Conservation (phyloP, 805 yeast species). For the Kodamaea jinghongensis region DNA sequence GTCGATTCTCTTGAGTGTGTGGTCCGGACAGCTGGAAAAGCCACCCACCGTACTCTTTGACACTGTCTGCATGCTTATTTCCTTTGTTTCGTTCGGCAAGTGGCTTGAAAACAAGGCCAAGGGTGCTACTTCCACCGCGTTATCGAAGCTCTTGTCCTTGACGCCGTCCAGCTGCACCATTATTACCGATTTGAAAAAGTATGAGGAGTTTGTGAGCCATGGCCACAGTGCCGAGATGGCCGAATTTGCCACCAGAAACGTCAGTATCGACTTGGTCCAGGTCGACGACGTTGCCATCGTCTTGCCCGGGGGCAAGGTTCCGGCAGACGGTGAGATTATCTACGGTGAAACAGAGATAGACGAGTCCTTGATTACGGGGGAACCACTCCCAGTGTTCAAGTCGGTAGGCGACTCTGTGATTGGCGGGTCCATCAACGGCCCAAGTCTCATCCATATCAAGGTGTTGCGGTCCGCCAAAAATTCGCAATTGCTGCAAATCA, state of each 20-base stretch:
- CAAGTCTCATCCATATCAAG: constrained; percentile 64
- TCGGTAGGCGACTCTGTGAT: constrained; percentile 58
- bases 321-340: constrained; percentile 85
- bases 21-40: constrained; percentile 34
- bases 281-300: constrained; percentile 72
- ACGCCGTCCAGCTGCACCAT: constrained; percentile 77
- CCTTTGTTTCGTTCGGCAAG: constrained; percentile 86
- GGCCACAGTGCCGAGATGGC: constrained; percentile 11
- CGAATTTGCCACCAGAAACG: constrained; percentile 40
- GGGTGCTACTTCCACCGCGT: constrained; percentile 87
- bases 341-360: constrained; percentile 81
- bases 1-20: constrained; percentile 52
- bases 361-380: constrained; percentile 92
- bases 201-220: constrained; percentile 17
- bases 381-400: constrained; percentile 73
- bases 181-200: constrained; percentile 39
- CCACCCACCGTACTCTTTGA: constrained; percentile 79
- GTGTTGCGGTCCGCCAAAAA: constrained; percentile 75
- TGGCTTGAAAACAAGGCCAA: constrained; percentile 89
- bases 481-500: constrained; percentile 85
- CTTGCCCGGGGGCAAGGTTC: constrained; percentile 82
- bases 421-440: constrained; percentile 90
- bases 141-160: constrained; percentile 74
- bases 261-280: constrained; percentile 79
- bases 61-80: constrained; percentile 78